Evolutionary conservation across 2,329 filamentous ascomycete species (phyloP), one percentile per base, ranked within the genome.

Genomic region (Nakataea oryzae): DNA sequence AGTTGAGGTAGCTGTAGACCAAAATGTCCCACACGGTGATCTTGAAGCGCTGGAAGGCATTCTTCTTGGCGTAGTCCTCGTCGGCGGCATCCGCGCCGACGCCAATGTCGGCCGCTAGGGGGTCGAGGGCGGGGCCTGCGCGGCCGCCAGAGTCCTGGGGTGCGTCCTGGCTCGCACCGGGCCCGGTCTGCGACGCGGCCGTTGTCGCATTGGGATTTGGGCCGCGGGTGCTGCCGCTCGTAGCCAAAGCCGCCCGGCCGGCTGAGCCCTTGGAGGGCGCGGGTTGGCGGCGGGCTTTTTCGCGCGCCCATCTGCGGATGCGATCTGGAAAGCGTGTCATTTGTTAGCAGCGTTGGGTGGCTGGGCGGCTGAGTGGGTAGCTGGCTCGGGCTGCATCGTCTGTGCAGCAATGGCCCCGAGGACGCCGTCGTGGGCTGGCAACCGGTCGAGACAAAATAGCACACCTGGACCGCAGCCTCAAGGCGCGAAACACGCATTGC

Each of bases 1-100:
- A 67, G 67, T 90, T 90, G 72, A 90, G 73, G 76, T 81, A 86
- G 68, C 82, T 86, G 65, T 84, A 81, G 58, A 81, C 76, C 62
- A 89, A 68, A 66, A 83, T 86, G 70, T 74, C 79, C 79, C 76
- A 78, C 64, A 75, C 71, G 26, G 74, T 74, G 62, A 75, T 73
- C 66, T 78, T 77, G 70, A 84, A 79, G 64, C 69, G 58, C 58
- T 34, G 32, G 21, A 41, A 34, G 6, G 28, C 58, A 27, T n/a
- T 47, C n/a, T 59, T 59, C 34, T 50, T 11, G 4, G n/a, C 47
- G 58, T 59, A 59, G n/a, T 59, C 30, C 3, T 28, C 28, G 12
- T 27, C 32, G 32, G 57, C 11, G 21, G 24, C 14, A 26, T 9
- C 24, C 11, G 27, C 21, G 32, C 32, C 57, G 57, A 12, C 57